Conservation (phyloP, 208 protist genomes). For the Leishmania gerbilli region DNA sequence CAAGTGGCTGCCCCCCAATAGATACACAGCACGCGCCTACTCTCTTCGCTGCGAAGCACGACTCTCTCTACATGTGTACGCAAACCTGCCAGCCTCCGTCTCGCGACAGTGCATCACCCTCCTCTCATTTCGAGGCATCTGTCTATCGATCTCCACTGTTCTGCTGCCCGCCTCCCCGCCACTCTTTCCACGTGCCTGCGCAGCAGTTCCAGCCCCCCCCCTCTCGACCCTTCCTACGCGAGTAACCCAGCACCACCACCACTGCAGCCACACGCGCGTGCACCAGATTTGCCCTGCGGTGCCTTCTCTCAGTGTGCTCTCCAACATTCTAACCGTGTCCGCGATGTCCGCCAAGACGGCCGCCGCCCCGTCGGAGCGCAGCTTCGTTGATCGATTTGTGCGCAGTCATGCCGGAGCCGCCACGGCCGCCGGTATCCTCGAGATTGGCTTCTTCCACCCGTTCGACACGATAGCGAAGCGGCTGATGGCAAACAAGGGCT, state of each 20-base stretch:
- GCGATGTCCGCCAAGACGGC: conserved; percentile 27
- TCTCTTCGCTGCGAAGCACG: not conserved
- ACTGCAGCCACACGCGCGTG: not conserved
- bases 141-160: not conserved
- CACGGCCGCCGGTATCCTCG: conserved; percentile 72
- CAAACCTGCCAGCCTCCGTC: not conserved
- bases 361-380: conserved; percentile 27
- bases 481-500: conserved; percentile 78
- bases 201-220: not conserved
- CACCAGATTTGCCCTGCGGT: not conserved
- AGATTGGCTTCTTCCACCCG: conserved; percentile 90
- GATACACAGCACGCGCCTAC: not conserved
- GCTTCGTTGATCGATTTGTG: conserved; percentile 44
- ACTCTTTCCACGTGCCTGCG: not conserved
- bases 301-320: not conserved
- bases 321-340: not conserved
- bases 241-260: not conserved
- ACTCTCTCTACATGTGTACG: not conserved
- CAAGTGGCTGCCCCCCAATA: not conserved
- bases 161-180: not conserved
- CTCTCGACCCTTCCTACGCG: not conserved
- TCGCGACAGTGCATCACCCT: not conserved
- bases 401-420: conserved; percentile 67
- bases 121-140: not conserved
- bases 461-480: conserved; percentile 92